Evolutionary conservation across 768 basidiomycete species (phyloP).

Genomic region (Tulasnella sp.): DNA sequence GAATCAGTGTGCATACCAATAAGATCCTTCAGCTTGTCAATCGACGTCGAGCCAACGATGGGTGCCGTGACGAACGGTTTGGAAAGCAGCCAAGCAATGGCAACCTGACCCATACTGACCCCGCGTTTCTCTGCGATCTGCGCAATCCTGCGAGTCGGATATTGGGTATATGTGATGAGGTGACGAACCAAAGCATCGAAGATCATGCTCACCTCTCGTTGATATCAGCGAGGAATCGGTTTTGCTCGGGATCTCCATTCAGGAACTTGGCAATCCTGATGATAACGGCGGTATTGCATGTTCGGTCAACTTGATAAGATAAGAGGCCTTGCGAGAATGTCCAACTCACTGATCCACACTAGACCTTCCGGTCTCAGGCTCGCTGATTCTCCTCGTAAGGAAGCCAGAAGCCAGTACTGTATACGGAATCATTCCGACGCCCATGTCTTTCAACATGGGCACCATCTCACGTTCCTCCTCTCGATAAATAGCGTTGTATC

Average conservation of each 20-base stretch:
- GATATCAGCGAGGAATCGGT: conserved; percentile 7
- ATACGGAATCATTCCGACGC: conserved; percentile 41
- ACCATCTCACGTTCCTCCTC: conserved; percentile 32
- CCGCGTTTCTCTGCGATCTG: conserved; percentile 57
- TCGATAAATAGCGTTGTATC: conserved; percentile 25
- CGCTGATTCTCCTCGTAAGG: background rate
- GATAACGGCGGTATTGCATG: background rate
- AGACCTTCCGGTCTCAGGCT: background rate
- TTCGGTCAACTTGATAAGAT: background rate
- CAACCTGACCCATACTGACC: conserved; percentile 57
- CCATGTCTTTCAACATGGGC: conserved; percentile 28
- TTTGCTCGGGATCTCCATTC: conserved; percentile 20
- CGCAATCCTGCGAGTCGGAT: conserved; percentile 51
- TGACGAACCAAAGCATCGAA: too few species aligned
- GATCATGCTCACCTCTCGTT: background rate
- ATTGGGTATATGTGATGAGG: background rate
- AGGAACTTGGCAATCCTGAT: background rate
- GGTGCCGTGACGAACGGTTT: conserved; percentile 34
- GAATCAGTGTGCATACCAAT: background rate
- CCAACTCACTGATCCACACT: background rate
- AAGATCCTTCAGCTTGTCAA: conserved; percentile 38
- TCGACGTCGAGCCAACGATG: conserved; percentile 38
- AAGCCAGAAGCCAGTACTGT: background rate
- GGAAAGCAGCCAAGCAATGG: conserved; percentile 25
- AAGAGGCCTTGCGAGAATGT: too few species aligned